Percentiles rank a stretch among this genome's conserved stretches.
Evolutionary conservation across 208 protist genomes (phyloP).

Genomic region (Leishmania martiniquensis): DNA sequence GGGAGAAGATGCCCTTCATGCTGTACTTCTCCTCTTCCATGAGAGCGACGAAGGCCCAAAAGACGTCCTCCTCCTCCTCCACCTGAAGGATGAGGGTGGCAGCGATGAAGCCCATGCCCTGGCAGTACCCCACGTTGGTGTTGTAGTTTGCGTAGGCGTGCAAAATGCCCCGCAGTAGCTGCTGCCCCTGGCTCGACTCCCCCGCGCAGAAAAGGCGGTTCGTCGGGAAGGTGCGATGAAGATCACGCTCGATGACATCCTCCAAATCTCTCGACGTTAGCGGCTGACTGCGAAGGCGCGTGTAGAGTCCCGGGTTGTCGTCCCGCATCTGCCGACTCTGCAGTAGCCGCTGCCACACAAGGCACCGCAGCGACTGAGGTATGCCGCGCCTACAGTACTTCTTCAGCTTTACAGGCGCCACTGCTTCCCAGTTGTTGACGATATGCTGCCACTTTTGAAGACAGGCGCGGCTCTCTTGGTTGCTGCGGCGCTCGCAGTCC

Average conservation of each 20-base stretch:
- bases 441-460: conserved; percentile 38
- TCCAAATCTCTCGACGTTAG: conserved; percentile 35
- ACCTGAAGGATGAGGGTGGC: conserved; percentile 82
- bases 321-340: conserved; percentile 32
- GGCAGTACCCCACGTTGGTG: conserved; percentile 81
- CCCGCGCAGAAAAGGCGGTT: conserved; percentile 67
- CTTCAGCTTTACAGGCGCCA: conserved; percentile 40
- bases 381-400: conserved; percentile 74
- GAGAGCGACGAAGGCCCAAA: conserved; percentile 84
- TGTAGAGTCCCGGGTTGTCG: conserved; percentile 31
- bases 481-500: conserved; percentile 23
- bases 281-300: conserved; percentile 28
- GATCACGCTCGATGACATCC: conserved; percentile 82
- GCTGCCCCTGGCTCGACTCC: conserved; percentile 44
- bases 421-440: conserved; percentile 39
- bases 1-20: conserved; percentile 64
- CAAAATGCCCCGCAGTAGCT: conserved; percentile 72
- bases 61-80: conserved; percentile 81
- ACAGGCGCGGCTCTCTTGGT: conserved; percentile 16
- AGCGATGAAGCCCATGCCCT: conserved; percentile 93
- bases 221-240: conserved; percentile 87
- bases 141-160: conserved; percentile 83
- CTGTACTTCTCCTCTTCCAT: conserved; percentile 77
- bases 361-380: conserved; percentile 50
- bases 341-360: conserved; percentile 78